phyloP scores from a whole-genome alignment of 1,139 yeast genomes.

The Candida labiduridarum region DNA sequence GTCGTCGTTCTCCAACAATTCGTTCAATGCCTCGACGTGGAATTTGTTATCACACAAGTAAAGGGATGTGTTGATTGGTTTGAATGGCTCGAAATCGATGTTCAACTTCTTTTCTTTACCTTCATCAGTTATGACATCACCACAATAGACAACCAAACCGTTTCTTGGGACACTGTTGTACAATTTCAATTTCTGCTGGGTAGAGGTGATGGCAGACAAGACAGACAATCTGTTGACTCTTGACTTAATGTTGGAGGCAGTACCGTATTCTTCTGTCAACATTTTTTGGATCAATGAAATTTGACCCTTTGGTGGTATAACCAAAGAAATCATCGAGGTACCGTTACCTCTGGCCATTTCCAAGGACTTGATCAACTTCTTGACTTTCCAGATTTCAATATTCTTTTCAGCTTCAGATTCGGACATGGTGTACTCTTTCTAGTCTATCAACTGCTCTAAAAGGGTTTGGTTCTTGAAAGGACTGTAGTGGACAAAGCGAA shows the following conservation, averaged over 20 bases:
- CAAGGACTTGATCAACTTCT: slow-evolving; percentile 83
- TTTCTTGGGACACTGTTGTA: slow-evolving; percentile 89
- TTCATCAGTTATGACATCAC: slow-evolving; percentile 95
- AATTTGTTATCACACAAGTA: slow-evolving; percentile 97
- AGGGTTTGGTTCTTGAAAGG: neutral
- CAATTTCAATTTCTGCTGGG: slow-evolving; percentile 92
- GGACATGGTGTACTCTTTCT: slow-evolving; percentile 10
- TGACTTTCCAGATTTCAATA: slow-evolving; percentile 98
- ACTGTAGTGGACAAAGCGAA: neutral
- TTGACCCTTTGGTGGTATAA: slow-evolving; percentile 94
- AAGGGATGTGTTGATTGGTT: slow-evolving; percentile 95
- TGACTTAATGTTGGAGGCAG: slow-evolving; percentile 96
- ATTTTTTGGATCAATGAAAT: slow-evolving; percentile 84
- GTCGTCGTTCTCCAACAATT: slow-evolving; percentile 91
- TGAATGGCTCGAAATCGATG: slow-evolving; percentile 95
- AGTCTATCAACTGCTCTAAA: slow-evolving; percentile 1
- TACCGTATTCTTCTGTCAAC: slow-evolving; percentile 98
- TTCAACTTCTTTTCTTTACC: slow-evolving; percentile 96
- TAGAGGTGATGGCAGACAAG: slow-evolving; percentile 93
- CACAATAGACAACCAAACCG: slow-evolving; percentile 95
- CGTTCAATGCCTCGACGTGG: slow-evolving; percentile 95
- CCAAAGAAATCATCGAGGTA: slow-evolving; percentile 96
- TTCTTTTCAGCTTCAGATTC: slow-evolving; percentile 75
- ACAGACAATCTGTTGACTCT: slow-evolving; percentile 96
- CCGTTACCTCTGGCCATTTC: slow-evolving; percentile 96